Percentiles rank a stretch among this genome's conserved stretches.
Evolutionary conservation across 306 rosid genomes (phyloP).

Genomic region (Hylodesmum podocarpum): DNA sequence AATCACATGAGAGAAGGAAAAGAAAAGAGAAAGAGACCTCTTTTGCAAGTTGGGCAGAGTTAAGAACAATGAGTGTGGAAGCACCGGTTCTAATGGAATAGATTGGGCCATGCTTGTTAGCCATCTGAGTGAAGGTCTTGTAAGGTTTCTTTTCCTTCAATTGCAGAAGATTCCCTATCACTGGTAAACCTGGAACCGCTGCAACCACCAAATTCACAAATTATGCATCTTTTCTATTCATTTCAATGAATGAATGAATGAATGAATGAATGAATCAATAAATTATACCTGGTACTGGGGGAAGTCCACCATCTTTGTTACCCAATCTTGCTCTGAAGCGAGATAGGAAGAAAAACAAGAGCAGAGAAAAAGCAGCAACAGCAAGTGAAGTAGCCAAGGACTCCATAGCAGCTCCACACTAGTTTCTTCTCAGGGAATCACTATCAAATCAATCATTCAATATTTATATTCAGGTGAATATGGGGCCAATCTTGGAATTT

Average conservation of each 20-base stretch:
- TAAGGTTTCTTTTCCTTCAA: constrained; percentile 95
- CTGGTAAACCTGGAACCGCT: constrained; percentile 82
- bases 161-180: constrained; percentile 86
- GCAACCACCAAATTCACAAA: constrained; percentile 20
- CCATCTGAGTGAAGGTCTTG: constrained; percentile 76
- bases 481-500: no score
- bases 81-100: constrained; percentile 83
- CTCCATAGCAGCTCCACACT: no score
- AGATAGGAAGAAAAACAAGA: constrained; percentile 24
- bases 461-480: no score
- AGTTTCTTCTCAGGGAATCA: no score
- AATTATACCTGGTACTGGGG: constrained; percentile 62
- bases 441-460: no score
- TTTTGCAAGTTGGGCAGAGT: constrained; percentile 61
- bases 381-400: constrained; percentile 26
- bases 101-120: constrained; percentile 68
- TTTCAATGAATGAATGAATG: no score
- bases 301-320: constrained; percentile 46
- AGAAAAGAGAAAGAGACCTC: constrained; percentile 45
- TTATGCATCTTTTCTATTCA: not conserved
- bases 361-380: constrained; percentile 51
- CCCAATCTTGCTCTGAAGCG: not conserved
- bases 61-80: constrained; percentile 81
- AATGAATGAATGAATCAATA: no score
- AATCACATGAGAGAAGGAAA: no score